Percentiles rank a stretch among this genome's conserved stretches.
These are phyloP conservation scores for Mycena metata DNA, from an alignment of 768 basidiomycete genomes.

Conservation along the genomic window DNA sequence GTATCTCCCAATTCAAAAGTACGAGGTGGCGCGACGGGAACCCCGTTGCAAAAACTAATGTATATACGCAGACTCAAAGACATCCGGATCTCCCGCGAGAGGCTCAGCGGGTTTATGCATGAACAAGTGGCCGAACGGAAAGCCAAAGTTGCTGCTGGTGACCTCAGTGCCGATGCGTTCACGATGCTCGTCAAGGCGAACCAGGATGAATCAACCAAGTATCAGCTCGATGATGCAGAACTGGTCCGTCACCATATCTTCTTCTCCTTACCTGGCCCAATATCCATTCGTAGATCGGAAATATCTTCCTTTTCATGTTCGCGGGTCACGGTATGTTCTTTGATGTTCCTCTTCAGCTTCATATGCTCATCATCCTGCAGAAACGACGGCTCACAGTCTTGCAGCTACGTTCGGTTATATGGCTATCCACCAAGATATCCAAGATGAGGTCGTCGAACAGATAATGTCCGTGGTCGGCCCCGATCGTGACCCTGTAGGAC, in stretches of 20 bases:
- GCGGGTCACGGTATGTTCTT: conserved; percentile 67
- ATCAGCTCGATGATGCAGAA: conserved; percentile 56
- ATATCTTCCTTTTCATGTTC: conserved; percentile 65
- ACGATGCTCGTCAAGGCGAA: conserved; percentile 61
- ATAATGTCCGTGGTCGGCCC: conserved; percentile 55
- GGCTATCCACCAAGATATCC: conserved; percentile 59
- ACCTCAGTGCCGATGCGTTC: conserved; percentile 51
- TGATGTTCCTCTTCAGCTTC: not conserved
- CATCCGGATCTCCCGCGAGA: conserved; percentile 46
- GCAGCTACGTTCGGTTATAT: conserved; percentile 63
- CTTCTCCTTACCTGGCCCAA: not conserved
- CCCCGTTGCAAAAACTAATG: not conserved
- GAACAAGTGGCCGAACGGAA: conserved; percentile 52
- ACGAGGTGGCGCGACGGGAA: not conserved
- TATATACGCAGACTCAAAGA: conserved; percentile 43
- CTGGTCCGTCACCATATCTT: conserved; percentile 45
- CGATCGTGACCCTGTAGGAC: conserved; percentile 50
- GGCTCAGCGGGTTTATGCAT: conserved; percentile 55
- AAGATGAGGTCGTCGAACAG: conserved; percentile 62
- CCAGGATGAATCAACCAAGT: conserved; percentile 57
- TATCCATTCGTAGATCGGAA: conserved; percentile 58
- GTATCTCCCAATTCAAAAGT: conserved; percentile 54
- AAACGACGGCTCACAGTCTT: conserved; percentile 65
- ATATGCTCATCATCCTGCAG: conserved; percentile 41
- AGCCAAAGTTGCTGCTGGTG: conserved; percentile 41